phyloP scores from a whole-genome alignment of 1,284 basidiomycete species.

The Xanthoconium separans region DNA sequence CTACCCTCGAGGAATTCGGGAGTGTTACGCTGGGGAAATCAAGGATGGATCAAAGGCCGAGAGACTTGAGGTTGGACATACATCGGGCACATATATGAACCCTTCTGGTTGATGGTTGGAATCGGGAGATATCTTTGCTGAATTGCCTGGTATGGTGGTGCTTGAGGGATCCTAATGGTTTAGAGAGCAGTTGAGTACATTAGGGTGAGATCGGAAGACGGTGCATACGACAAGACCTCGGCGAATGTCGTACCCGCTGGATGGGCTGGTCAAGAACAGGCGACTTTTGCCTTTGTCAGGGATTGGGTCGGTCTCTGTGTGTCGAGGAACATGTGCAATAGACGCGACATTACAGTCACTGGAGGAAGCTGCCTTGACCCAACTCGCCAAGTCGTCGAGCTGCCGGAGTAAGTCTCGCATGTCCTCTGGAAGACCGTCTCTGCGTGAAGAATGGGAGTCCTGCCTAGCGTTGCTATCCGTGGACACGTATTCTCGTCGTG shows the following conservation, averaged over 20 bases:
- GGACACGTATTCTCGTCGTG: slow-evolving; percentile 14
- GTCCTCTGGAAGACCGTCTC: slow-evolving; percentile 26
- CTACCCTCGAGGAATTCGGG: slow-evolving; percentile 34
- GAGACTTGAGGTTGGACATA: slow-evolving; percentile 8
- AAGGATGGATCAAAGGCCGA: background rate
- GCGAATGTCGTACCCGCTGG: background rate
- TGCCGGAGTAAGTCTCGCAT: slow-evolving; percentile 29
- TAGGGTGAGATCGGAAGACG: background rate
- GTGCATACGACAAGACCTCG: slow-evolving; percentile 16
- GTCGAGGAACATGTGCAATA: background rate
- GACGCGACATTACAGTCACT: slow-evolving; percentile 4
- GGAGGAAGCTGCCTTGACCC: slow-evolving; percentile 28
- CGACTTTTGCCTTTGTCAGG: slow-evolving; percentile 28
- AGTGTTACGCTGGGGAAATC: slow-evolving; percentile 17
- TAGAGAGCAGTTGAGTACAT: background rate
- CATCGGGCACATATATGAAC: slow-evolving; percentile 32
- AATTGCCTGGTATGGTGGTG: background rate
- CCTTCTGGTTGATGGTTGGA: slow-evolving; percentile 4
- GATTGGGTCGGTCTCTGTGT: background rate
- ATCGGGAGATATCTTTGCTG: background rate
- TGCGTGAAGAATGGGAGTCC: background rate
- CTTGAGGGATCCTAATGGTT: slow-evolving; percentile 14
- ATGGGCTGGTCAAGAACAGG: slow-evolving; percentile 1
- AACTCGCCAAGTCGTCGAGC: slow-evolving; percentile 30
- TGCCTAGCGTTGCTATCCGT: background rate